Conservation (phyloP, 345 rosid species). For the Eucalyptus globulus region DNA sequence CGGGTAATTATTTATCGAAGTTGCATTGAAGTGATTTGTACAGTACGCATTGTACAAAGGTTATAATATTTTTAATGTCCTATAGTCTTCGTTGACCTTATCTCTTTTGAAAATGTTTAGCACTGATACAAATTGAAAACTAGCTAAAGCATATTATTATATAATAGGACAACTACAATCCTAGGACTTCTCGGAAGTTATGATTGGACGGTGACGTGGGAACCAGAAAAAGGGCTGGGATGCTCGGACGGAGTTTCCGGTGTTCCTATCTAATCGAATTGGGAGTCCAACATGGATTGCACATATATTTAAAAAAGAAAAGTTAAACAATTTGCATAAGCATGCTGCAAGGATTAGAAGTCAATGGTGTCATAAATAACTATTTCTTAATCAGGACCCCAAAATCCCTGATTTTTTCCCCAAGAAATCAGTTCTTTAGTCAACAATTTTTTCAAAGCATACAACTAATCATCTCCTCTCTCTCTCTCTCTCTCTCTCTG, state of each 20-base stretch:
- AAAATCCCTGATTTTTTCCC: background rate
- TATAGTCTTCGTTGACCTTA: background rate
- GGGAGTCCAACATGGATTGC: background rate
- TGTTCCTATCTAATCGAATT: background rate
- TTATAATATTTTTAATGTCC: background rate
- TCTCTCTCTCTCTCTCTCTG: background rate
- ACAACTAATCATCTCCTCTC: background rate
- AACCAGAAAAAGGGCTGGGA: background rate
- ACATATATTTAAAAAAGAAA: background rate
- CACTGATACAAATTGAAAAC: background rate
- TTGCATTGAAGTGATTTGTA: fast-evolving
- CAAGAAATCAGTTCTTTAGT: background rate
- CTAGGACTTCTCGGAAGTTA: background rate
- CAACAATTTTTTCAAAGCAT: background rate
- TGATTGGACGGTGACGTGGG: background rate
- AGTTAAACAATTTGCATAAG: background rate
- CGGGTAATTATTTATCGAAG: fast-evolving
- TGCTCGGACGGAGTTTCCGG: background rate
- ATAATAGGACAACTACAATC: background rate
- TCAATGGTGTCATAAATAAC: background rate
- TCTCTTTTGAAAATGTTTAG: background rate
- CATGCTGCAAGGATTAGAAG: background rate
- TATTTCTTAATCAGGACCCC: background rate
- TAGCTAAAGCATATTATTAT: background rate
- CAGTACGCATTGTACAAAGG: fast-evolving